A percentile compares a stretch with the other conserved stretches of the same genome.
These are phyloP conservation scores for sunflower (Helianthus annuus) DNA, from an alignment of 129 eudicot species.

Conservation along the genomic window DNA sequence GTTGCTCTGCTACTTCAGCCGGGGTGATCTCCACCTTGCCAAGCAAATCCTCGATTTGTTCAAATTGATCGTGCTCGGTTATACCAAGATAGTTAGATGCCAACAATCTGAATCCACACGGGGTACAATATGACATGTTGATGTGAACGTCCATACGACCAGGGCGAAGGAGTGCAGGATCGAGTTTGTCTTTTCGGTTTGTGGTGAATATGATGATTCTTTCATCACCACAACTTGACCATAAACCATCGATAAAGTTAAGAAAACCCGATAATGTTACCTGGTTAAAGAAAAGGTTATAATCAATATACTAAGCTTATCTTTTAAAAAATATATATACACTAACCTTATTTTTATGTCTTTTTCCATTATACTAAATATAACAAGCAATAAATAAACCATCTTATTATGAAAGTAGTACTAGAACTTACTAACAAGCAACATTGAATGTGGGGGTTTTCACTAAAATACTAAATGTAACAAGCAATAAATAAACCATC, in stretches of 20 bases:
- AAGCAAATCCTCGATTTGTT: slow-evolving; percentile 51
- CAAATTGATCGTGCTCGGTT: slow-evolving; percentile 39
- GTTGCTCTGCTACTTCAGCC: slow-evolving; percentile 78
- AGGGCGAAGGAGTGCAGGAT: slow-evolving; percentile 71
- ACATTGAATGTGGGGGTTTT: too few relatives aligned
- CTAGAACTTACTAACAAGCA: too few relatives aligned
- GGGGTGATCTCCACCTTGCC: slow-evolving; percentile 43
- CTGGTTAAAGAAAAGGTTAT: not conserved
- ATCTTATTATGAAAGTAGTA: too few relatives aligned
- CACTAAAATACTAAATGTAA: too few relatives aligned
- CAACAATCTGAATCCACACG: slow-evolving; percentile 51
- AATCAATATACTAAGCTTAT: too few relatives aligned
- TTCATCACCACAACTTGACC: slow-evolving; percentile 85
- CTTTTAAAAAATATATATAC: too few relatives aligned
- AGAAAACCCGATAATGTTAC: slow-evolving; percentile 61
- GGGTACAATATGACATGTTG: slow-evolving; percentile 73
- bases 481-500: too few relatives aligned
- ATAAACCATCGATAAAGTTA: slow-evolving; percentile 67
- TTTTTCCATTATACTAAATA: too few relatives aligned
- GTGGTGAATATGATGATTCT: slow-evolving; percentile 75
- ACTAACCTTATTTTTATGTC: too few relatives aligned
- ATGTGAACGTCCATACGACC: slow-evolving; percentile 89
- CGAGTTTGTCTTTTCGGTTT: slow-evolving; percentile 65
- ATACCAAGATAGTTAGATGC: slow-evolving; percentile 60
- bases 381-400: too few relatives aligned